A percentile compares a stretch with the other conserved stretches of the same genome.
phyloP scores from a whole-genome alignment of 2,329 filamentous ascomycete species.

The Claviceps lovelessii region DNA sequence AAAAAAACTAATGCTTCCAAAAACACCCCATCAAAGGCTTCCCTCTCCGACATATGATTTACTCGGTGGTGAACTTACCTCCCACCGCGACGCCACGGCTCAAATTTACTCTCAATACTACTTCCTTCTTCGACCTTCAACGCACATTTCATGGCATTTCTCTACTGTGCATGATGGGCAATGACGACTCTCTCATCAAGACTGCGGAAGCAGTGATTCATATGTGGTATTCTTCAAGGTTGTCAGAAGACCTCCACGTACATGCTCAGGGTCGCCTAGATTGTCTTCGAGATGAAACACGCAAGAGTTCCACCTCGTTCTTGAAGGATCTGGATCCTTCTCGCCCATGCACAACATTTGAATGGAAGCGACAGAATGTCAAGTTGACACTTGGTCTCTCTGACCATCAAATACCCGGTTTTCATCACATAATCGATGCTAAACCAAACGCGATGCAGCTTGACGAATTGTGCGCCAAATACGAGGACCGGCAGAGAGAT shows the following conservation, averaged over 20 bases:
- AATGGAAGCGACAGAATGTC: not conserved
- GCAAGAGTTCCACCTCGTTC: too few relatives aligned
- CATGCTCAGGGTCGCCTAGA: not conserved
- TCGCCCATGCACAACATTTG: not conserved
- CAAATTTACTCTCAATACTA: slow-evolving; percentile 6
- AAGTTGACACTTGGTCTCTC: not conserved
- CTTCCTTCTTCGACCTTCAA: not conserved
- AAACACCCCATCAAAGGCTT: slow-evolving; percentile 6
- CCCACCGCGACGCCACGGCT: slow-evolving; percentile 8
- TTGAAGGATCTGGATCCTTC: not conserved
- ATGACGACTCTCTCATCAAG: slow-evolving; percentile 1
- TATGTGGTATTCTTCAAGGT: slow-evolving; percentile 14
- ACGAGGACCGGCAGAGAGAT: not conserved
- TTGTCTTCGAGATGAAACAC: not conserved
- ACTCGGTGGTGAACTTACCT: slow-evolving; percentile 11
- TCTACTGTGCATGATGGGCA: not conserved
- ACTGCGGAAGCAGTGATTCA: slow-evolving; percentile 14
- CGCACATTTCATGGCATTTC: not conserved
- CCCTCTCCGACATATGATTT: slow-evolving; percentile 13
- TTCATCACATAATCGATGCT: not conserved
- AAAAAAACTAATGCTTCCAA: not conserved
- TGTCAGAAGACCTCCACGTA: slow-evolving; percentile 3
- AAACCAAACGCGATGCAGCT: not conserved
- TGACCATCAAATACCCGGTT: not conserved
- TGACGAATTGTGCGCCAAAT: not conserved